Conservation (phyloP, 371 early-diverging fungal genomes). For the Syncephalastrum monosporum region DNA sequence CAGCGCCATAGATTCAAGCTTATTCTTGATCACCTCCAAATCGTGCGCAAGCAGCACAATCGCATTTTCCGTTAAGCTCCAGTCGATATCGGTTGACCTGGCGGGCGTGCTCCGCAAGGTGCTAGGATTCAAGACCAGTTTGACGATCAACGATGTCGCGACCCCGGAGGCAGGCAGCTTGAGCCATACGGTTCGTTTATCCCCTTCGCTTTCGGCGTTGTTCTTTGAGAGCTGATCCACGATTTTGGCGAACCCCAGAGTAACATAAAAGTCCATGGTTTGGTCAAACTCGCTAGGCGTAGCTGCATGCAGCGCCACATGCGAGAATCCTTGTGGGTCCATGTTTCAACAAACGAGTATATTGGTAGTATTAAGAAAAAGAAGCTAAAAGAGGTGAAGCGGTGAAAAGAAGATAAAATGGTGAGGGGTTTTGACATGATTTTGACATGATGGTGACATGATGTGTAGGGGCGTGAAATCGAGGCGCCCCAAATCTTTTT, state of each 20-base stretch:
- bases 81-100: slow-evolving; percentile 26
- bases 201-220: slow-evolving; percentile 12
- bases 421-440: no score
- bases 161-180: slow-evolving; percentile 31
- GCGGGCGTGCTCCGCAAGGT: slow-evolving; percentile 14
- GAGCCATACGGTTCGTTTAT: slow-evolving; percentile 41
- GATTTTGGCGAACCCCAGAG: slow-evolving; percentile 52
- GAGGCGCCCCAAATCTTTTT: no score
- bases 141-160: slow-evolving; percentile 18
- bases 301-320: slow-evolving; percentile 54
- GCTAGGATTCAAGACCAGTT: slow-evolving; percentile 43
- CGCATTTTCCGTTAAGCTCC: slow-evolving; percentile 28
- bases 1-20: slow-evolving; percentile 18
- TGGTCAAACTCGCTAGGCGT: slow-evolving; percentile 26
- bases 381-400: no score
- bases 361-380: no score
- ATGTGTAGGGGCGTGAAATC: no score
- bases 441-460: no score
- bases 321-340: slow-evolving; percentile 53
- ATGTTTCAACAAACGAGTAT: slow-evolving; percentile 1
- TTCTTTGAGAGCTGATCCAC: slow-evolving; percentile 8
- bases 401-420: no score
- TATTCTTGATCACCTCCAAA: slow-evolving; percentile 31
- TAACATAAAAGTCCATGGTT: slow-evolving; percentile 53
- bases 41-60: slow-evolving; percentile 28